Evolutionary conservation across 768 basidiomycete species (phyloP).

Genomic region (Rhodosporidiobolus sp.): DNA sequence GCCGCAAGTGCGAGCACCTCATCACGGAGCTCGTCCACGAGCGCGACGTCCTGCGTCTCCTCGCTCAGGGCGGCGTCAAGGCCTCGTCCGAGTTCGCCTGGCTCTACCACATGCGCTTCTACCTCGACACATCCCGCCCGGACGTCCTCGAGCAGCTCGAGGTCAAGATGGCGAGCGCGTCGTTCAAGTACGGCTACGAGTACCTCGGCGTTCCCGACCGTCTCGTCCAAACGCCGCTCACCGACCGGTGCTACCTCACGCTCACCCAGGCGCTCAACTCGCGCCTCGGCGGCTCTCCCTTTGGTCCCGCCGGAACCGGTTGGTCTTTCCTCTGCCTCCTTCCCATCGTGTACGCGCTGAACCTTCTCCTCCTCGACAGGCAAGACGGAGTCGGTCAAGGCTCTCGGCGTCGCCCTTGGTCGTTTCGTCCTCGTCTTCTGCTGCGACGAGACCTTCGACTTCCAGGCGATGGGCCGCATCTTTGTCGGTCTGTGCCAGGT

Average conservation of each 20-base stretch:
- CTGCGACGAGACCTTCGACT: conserved; percentile 98
- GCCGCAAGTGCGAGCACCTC: conserved; percentile 95
- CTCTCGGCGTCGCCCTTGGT: conserved; percentile 92
- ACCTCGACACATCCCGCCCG: conserved; percentile 67
- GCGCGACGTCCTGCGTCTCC: conserved; percentile 82
- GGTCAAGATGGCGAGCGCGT: conserved; percentile 82
- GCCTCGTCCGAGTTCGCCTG: conserved; percentile 78
- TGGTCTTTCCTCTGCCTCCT: conserved; percentile 36
- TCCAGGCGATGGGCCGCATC: conserved; percentile 99
- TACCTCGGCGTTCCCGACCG: conserved; percentile 96
- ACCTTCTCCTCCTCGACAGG: conserved; percentile 54
- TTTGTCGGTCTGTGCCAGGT: conserved; percentile 98
- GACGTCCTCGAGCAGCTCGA: conserved; percentile 75
- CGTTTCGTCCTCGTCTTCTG: conserved; percentile 99
- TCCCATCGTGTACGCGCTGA: neutral
- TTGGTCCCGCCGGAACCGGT: conserved; percentile 98
- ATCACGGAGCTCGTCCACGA: conserved; percentile 99
- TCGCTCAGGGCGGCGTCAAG: conserved; percentile 63
- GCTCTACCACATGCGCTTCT: conserved; percentile 99
- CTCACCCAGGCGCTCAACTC: conserved; percentile 91
- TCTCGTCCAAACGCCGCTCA: conserved; percentile 95
- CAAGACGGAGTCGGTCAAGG: conserved; percentile 99
- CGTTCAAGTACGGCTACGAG: conserved; percentile 97
- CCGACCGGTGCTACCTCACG: conserved; percentile 93
- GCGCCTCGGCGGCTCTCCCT: conserved; percentile 94